Conservation (phyloP, 352 stramenopile genomes). For the Globisporangium alternatum region DNA sequence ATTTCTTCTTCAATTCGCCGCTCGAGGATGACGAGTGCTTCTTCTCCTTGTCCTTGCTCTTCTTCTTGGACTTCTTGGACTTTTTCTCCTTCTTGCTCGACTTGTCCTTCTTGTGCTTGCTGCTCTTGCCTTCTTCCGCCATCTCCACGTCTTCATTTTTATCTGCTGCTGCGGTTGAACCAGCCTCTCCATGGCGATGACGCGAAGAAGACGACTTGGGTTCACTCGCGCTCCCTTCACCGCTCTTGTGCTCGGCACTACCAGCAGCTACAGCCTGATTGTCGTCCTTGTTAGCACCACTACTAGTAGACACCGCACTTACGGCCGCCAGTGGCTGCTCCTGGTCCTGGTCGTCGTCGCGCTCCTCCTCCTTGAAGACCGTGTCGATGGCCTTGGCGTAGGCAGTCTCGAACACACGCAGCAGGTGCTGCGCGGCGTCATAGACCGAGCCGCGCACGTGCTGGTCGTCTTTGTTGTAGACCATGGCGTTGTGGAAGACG, state of each 20-base stretch:
- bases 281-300: conserved; percentile 29
- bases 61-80: conserved; percentile 72
- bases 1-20: conserved; percentile 42
- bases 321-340: conserved; percentile 8
- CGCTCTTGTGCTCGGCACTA: conserved; percentile 20
- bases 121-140: conserved; percentile 19
- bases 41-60: conserved; percentile 40
- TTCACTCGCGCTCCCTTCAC: background rate
- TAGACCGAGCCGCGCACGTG: conserved; percentile 78
- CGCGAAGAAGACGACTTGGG: conserved; percentile 8
- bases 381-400: conserved; percentile 74
- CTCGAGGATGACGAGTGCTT: conserved; percentile 21
- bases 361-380: conserved; percentile 31
- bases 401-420: conserved; percentile 78
- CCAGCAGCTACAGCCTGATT: conserved; percentile 13
- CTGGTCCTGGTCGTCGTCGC: conserved; percentile 12
- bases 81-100: conserved; percentile 76
- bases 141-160: conserved; percentile 3
- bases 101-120: conserved; percentile 65
- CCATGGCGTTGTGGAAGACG: conserved; percentile 79
- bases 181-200: conserved; percentile 10
- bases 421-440: conserved; percentile 72
- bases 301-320: conserved; percentile 15
- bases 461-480: conserved; percentile 78
- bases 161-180: background rate